Evolutionary conservation across 75 land plant species (phyloP), one percentile per base, ranked within the genome.

Genomic region (Picea glauca): DNA sequence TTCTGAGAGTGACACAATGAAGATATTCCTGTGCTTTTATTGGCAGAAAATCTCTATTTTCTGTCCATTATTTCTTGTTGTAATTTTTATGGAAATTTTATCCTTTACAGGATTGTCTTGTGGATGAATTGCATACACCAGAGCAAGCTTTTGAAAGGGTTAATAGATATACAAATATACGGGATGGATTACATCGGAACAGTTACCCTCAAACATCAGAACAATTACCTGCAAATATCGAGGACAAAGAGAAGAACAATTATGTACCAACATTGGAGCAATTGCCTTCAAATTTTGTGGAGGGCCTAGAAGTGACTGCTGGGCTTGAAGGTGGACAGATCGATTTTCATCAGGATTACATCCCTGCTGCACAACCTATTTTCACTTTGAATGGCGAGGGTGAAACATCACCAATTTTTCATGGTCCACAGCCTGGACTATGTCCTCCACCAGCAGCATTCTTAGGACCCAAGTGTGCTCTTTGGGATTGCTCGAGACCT

Each of bases 401-500:
- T 30, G 85, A 85, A 65, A 35, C 67, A 46, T 18, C 58, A 13
- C 80, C 77, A 50, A 62, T 84, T n/a, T 60, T 83, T 60, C 64
- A 79, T 54, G 75, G 82, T 60, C 60, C 78, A 46, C 78, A 80
- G 65, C 82, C 87, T 32, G 80, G 80, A 60, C 80, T 83, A n/a
- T 77, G 76, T 54, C 94, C 88, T 77, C 91, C 93, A 59, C 90
- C 91, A 13, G 77, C 88, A 75, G 95, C 98, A 67, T 95, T 93
- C 68, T 68, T 93, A 57, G 87, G 93, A 4, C 92, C 95, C 76
- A 95, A 93, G 77, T 95, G 98, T 83, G 98, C 98, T 31, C 83
- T 95, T 13, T 95, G 98, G 98, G 98, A 93, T 83, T 95, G 98
- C 78, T 87, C 91, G 2, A 80, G 95, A 80, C 98, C 98, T 60